These are phyloP conservation scores for Boletus reticulatus DNA, from an alignment of 768 basidiomycete species.

Conservation along the genomic window DNA sequence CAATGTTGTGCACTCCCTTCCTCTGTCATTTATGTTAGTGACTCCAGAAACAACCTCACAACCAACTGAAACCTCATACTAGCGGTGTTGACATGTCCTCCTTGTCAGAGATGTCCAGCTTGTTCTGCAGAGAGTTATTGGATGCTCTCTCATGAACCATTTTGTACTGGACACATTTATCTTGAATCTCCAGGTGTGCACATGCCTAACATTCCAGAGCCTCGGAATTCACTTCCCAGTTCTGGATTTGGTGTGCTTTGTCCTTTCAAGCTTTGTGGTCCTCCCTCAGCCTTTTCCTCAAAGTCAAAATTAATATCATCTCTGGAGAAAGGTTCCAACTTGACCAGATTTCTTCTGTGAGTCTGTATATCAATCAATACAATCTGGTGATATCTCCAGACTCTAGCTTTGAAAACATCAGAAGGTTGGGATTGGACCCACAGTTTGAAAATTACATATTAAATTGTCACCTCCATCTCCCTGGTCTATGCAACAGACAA, in stretches of 20 bases:
- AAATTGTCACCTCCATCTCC: accelerated
- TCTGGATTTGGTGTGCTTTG: not conserved
- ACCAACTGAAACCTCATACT: too few relatives aligned
- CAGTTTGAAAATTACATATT: not conserved
- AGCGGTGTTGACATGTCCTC: too few relatives aligned
- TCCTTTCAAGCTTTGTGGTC: not conserved
- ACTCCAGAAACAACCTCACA: too few relatives aligned
- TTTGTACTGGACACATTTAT: not conserved
- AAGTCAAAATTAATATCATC: not conserved
- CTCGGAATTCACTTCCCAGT: not conserved
- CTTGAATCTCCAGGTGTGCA: not conserved
- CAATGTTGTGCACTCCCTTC: too few relatives aligned
- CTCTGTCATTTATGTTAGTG: too few relatives aligned
- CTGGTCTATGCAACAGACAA: not conserved
- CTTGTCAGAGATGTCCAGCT: too few relatives aligned
- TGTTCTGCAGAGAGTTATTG: too few relatives aligned
- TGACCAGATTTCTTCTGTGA: not conserved
- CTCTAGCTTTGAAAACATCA: not conserved
- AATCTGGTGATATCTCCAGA: not conserved
- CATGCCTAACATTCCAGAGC: not conserved
- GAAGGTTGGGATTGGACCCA: not conserved
- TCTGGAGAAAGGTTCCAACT: not conserved
- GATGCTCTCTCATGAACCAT: too few relatives aligned
- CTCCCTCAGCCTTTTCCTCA: not conserved
- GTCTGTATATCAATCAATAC: not conserved